phyloP scores from a whole-genome alignment of 305 asterid genomes.

The Solanum aculeatissimum region DNA sequence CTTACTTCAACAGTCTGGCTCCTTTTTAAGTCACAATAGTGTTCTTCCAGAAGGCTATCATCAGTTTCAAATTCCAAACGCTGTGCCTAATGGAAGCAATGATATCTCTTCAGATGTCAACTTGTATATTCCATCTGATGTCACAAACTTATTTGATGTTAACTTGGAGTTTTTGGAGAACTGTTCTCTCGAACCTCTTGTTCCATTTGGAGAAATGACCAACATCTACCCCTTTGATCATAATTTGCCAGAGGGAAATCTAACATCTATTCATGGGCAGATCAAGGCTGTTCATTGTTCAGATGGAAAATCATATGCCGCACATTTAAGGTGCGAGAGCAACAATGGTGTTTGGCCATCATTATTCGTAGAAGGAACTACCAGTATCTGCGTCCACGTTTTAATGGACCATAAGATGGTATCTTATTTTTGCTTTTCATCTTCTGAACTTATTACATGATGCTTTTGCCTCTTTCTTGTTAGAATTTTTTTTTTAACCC shows the following conservation, averaged over 20 bases:
- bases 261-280: constrained; percentile 51
- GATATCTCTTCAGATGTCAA: constrained; percentile 35
- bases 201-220: constrained; percentile 19
- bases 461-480: not conserved
- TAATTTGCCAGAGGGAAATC: constrained; percentile 62
- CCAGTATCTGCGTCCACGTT: constrained; percentile 59
- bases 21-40: constrained; percentile 16
- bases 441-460: not conserved
- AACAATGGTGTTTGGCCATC: constrained; percentile 17
- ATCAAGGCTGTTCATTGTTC: constrained; percentile 52
- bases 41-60: constrained; percentile 12
- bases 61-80: constrained; percentile 19
- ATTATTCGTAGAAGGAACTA: constrained; percentile 29
- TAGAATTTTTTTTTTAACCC: not conserved
- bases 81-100: constrained; percentile 4
- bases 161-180: constrained; percentile 10
- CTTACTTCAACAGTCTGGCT: constrained; percentile 1
- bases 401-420: constrained; percentile 35
- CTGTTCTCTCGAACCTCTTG: constrained; percentile 10
- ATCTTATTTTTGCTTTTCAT: constrained; percentile 6
- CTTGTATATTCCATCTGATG: constrained; percentile 33
- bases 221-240: constrained; percentile 16
- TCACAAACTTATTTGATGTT: constrained; percentile 35
- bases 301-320: constrained; percentile 19
- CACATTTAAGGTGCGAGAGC: constrained; percentile 13